Evolutionary conservation across 805 yeast genomes (phyloP).

Genomic region (Cyberlindnera galapagoensis): DNA sequence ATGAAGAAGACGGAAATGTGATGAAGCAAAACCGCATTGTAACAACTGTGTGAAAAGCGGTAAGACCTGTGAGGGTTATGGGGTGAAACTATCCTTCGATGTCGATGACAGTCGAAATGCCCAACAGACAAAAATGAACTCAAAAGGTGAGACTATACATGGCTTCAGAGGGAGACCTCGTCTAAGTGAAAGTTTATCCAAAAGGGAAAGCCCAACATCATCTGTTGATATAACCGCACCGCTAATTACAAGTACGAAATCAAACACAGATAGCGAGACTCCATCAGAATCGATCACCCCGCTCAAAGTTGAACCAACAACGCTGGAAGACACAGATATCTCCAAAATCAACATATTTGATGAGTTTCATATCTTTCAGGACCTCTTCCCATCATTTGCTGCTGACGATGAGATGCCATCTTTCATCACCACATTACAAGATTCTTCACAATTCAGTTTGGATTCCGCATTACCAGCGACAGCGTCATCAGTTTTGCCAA

Average conservation of each 20-base stretch:
- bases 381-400: constrained; percentile 20
- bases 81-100: constrained; percentile 40
- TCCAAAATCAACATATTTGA: constrained; percentile 12
- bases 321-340: too few relatives aligned
- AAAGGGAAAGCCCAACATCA: too few relatives aligned
- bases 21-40: constrained; percentile 47
- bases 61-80: constrained; percentile 45
- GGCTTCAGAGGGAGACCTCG: constrained; percentile 42
- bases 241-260: too few relatives aligned
- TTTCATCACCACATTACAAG: constrained; percentile 10
- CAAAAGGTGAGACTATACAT: constrained; percentile 31
- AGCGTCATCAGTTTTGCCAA: too few relatives aligned
- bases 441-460: too few relatives aligned
- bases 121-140: constrained; percentile 12
- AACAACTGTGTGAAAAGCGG: constrained; percentile 40
- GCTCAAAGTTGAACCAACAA: too few relatives aligned
- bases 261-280: too few relatives aligned
- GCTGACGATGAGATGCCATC: constrained; percentile 14
- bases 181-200: constrained; percentile 27
- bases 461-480: too few relatives aligned
- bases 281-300: too few relatives aligned
- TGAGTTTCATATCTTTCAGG: constrained; percentile 23
- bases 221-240: too few relatives aligned
- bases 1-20: constrained; percentile 46
- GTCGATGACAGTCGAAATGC: constrained; percentile 39